Conservation (phyloP, 768 basidiomycete genomes). For the Pluteus cervinus region DNA sequence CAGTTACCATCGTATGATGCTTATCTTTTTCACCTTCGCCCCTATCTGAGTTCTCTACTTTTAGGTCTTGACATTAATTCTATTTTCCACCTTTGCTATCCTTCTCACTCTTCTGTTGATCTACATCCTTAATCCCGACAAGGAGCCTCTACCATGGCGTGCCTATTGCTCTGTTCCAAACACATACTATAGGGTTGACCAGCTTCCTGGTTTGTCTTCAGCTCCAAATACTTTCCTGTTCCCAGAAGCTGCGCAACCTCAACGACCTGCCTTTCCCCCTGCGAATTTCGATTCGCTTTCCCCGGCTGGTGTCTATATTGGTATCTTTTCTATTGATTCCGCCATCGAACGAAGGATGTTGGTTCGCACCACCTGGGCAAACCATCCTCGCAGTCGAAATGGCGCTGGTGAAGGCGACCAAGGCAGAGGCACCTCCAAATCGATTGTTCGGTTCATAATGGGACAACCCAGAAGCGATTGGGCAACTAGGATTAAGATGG, state of each 20-base stretch:
- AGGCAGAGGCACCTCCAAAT: conserved; percentile 72
- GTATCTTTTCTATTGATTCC: conserved; percentile 86
- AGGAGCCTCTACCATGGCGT: conserved; percentile 90
- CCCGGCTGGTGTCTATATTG: conserved; percentile 83
- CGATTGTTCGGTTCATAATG: conserved; percentile 83
- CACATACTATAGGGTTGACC: conserved; percentile 35
- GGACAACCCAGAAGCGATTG: conserved; percentile 78
- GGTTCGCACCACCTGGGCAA: conserved; percentile 87
- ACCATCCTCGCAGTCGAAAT: conserved; percentile 69
- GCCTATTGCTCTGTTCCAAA: conserved; percentile 80
- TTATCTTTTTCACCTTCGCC: conserved; percentile 5
- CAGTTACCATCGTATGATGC: conserved; percentile 68
- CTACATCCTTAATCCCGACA: conserved; percentile 93
- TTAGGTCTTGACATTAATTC: conserved; percentile 35
- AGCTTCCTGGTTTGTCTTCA: conserved; percentile 29
- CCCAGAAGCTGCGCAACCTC: no score
- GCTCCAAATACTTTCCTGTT: conserved; percentile 31
- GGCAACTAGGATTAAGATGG: conserved; percentile 74
- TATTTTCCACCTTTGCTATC: conserved; percentile 77
- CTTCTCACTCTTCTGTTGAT: conserved; percentile 83
- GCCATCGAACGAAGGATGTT: conserved; percentile 81
- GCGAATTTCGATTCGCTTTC: conserved; percentile 63
- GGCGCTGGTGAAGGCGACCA: conserved; percentile 68
- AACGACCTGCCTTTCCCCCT: conserved; percentile 70
- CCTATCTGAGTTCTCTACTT: neutral